Conservation (phyloP, 495 filamentous ascomycete species). For the Lasiosphaeria ovina region DNA sequence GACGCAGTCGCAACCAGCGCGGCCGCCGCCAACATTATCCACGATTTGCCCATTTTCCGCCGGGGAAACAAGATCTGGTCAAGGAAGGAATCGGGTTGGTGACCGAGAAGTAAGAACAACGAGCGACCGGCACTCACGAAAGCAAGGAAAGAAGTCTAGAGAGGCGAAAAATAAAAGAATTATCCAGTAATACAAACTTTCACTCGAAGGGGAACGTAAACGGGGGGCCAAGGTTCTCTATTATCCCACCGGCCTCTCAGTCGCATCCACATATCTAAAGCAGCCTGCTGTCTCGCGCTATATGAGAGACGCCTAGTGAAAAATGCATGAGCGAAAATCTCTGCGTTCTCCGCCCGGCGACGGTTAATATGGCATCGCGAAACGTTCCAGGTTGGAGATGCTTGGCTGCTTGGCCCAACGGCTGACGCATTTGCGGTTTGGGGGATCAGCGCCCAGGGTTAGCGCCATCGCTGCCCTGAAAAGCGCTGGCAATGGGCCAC, state of each 20-base stretch:
- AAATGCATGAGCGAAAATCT: background rate
- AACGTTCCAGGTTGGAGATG: slow-evolving; percentile 20
- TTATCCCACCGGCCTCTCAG: too few species aligned
- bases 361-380: slow-evolving; percentile 9
- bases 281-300: too few species aligned
- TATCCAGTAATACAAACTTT: background rate
- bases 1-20: slow-evolving; percentile 49
- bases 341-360: background rate
- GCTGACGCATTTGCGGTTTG: slow-evolving; percentile 19
- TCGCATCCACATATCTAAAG: too few species aligned
- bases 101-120: slow-evolving; percentile 8
- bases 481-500: background rate
- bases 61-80: background rate
- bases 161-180: slow-evolving; percentile 1
- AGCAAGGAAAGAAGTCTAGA: background rate
- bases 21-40: slow-evolving; percentile 34
- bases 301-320: background rate
- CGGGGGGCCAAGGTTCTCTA: too few species aligned
- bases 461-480: background rate
- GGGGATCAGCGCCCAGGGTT: slow-evolving; percentile 15
- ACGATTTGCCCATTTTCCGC: slow-evolving; percentile 14
- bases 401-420: slow-evolving; percentile 20
- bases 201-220: background rate
- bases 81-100: slow-evolving; percentile 2
- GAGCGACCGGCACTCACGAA: slow-evolving; percentile 28